Conservation (phyloP, 2,329 filamentous ascomycete species). For the Calycina herbarum region DNA sequence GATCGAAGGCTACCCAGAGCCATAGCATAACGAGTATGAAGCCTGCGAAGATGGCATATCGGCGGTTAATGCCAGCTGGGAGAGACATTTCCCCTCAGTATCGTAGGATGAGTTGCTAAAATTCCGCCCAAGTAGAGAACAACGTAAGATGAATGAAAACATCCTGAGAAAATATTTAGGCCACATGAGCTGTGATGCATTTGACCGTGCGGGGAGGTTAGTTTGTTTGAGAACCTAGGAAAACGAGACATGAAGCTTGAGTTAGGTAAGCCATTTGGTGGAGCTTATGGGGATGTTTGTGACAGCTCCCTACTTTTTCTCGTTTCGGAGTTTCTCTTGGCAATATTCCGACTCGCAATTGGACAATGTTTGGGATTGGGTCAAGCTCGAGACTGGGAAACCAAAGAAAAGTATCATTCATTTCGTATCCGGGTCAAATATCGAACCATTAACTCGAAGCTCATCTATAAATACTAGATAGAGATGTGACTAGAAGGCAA, state of each 20-base stretch:
- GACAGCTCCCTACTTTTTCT: not conserved
- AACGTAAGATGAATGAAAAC: not conserved
- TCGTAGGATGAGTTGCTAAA: not conserved
- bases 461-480: not conserved
- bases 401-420: not conserved
- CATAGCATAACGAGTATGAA: conserved; percentile 9
- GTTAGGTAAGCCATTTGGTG: not conserved
- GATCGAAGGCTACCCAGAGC: conserved; percentile 17
- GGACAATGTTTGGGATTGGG: not conserved
- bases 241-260: not conserved
- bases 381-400: not conserved
- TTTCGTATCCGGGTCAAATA: not conserved
- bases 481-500: not conserved
- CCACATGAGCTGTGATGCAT: conserved; percentile 4
- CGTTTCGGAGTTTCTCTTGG: not conserved
- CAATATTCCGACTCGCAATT: not conserved
- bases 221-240: conserved; percentile 2
- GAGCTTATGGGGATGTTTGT: not conserved
- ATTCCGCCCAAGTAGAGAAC: not conserved
- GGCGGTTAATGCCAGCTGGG: conserved; percentile 6
- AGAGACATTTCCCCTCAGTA: conserved; percentile 1
- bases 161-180: not conserved
- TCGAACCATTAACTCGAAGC: not conserved
- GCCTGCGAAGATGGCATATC: conserved; percentile 10
- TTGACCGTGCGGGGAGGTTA: conserved; percentile 9